Percentiles rank a stretch among this genome's conserved stretches.
Conservation (phyloP, 2,329 filamentous ascomycete genomes). For the Huntiella savannae region DNA sequence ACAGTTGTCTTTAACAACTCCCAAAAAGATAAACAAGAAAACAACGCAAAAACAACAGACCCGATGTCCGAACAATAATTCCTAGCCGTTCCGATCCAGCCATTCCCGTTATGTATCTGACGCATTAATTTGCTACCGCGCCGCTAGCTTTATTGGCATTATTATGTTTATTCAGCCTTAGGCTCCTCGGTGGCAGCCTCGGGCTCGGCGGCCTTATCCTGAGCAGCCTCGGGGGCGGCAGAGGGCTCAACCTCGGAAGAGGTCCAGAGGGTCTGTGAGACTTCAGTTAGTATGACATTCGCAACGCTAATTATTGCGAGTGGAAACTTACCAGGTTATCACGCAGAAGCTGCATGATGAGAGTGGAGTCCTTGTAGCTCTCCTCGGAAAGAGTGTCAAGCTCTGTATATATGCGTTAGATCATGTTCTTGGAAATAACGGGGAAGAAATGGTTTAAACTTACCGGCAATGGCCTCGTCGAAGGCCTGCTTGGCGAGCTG, state of each 20-base stretch:
- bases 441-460: constrained; percentile 11
- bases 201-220: constrained; percentile 29
- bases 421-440: background rate
- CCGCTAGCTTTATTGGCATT: constrained; percentile 20
- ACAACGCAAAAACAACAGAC: constrained; percentile 3
- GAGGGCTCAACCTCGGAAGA: constrained; percentile 86
- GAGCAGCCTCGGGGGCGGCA: constrained; percentile 27
- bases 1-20: constrained; percentile 4
- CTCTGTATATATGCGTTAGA: constrained; percentile 35
- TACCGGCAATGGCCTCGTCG: constrained; percentile 82
- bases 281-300: background rate
- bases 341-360: constrained; percentile 96
- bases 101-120: constrained; percentile 13
- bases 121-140: constrained; percentile 13
- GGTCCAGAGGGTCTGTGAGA: constrained; percentile 83
- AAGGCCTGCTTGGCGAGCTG: constrained; percentile 98
- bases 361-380: constrained; percentile 97
- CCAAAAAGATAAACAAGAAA: constrained; percentile 8
- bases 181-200: constrained; percentile 42
- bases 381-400: constrained; percentile 94
- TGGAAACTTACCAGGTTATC: constrained; percentile 63
- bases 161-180: constrained; percentile 43
- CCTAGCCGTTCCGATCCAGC: constrained; percentile 4
- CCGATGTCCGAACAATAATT: constrained; percentile 6
- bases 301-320: background rate